phyloP scores from a whole-genome alignment of 2,329 filamentous ascomycete species.

The Cladosporium sp. region DNA sequence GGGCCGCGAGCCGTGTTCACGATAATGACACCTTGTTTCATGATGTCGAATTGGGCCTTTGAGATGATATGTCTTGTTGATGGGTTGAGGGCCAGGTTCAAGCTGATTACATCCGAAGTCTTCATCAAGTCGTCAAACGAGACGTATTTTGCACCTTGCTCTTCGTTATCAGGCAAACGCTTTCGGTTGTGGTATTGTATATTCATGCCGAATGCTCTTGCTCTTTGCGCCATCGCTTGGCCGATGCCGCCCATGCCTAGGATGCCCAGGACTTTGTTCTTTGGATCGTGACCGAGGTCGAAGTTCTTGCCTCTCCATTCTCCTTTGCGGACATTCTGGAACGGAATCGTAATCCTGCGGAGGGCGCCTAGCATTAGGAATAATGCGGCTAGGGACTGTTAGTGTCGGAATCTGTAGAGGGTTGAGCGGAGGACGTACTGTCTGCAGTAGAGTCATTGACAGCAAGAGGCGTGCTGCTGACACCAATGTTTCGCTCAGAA shows the following conservation, averaged over 20 bases:
- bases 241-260: slow-evolving; percentile 60
- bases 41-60: slow-evolving; percentile 46
- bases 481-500: slow-evolving; percentile 34
- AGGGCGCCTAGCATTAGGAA: slow-evolving; percentile 51
- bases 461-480: slow-evolving; percentile 46
- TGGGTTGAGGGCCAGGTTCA: slow-evolving; percentile 50
- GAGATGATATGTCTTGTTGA: slow-evolving; percentile 52
- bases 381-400: slow-evolving; percentile 35
- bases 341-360: slow-evolving; percentile 45
- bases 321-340: slow-evolving; percentile 43
- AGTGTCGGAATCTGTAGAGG: background rate
- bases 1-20: slow-evolving; percentile 57
- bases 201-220: slow-evolving; percentile 53
- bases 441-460: slow-evolving; percentile 49
- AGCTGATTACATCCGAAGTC: slow-evolving; percentile 51
- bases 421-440: slow-evolving; percentile 14
- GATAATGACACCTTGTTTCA: slow-evolving; percentile 55
- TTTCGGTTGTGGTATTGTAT: slow-evolving; percentile 57
- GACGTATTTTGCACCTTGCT: slow-evolving; percentile 49
- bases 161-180: slow-evolving; percentile 37
- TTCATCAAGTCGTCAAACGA: slow-evolving; percentile 52
- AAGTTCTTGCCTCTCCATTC: slow-evolving; percentile 38
- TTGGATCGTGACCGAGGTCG: slow-evolving; percentile 50
- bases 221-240: slow-evolving; percentile 44
- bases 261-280: slow-evolving; percentile 52